A percentile compares a stretch with the other conserved stretches of the same genome.
Evolutionary conservation across 2,329 filamentous ascomycete species (phyloP).

Genomic region (Fusarium austroafricanum): DNA sequence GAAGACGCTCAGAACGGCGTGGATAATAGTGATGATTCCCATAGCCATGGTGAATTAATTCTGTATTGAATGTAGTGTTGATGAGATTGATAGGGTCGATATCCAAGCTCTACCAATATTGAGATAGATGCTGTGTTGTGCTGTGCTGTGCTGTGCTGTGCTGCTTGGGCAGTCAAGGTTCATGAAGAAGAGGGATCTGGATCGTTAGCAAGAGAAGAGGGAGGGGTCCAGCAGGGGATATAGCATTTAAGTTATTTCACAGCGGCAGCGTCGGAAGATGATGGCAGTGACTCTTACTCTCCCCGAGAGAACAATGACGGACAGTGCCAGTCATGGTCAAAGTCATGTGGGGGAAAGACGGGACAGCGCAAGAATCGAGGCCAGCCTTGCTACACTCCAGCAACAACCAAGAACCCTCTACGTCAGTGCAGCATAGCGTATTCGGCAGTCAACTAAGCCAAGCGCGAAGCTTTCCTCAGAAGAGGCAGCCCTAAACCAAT

Average conservation of each 20-base stretch:
- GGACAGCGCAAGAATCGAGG: conserved; percentile 24
- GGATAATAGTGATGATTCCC: conserved; percentile 70
- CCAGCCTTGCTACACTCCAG: conserved; percentile 4
- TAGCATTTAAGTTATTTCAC: conserved; percentile 41
- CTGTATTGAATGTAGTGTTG: neutral
- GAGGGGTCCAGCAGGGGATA: conserved; percentile 21
- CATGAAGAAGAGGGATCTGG: conserved; percentile 5
- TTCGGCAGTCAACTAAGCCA: conserved; percentile 32
- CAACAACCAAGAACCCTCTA: conserved; percentile 8
- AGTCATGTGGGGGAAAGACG: conserved; percentile 14
- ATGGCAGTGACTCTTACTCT: conserved; percentile 26
- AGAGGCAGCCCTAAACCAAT: conserved; percentile 18
- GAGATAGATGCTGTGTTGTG: neutral
- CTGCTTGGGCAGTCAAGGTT: neutral
- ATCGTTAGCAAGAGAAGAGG: neutral
- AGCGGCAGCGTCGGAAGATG: conserved; percentile 11
- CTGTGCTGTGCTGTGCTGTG: too few relatives aligned
- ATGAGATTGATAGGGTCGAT: neutral
- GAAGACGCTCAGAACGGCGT: conserved; percentile 74
- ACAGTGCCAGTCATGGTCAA: conserved; percentile 32
- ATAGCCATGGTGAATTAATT: conserved; percentile 58
- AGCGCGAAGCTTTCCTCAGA: conserved; percentile 34
- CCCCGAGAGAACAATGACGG: conserved; percentile 18
- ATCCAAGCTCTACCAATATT: neutral
- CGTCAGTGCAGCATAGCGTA: conserved; percentile 31